Evolutionary conservation across 164 flowering plant species (phyloP).

Genomic region (Nymphaea colorata): DNA sequence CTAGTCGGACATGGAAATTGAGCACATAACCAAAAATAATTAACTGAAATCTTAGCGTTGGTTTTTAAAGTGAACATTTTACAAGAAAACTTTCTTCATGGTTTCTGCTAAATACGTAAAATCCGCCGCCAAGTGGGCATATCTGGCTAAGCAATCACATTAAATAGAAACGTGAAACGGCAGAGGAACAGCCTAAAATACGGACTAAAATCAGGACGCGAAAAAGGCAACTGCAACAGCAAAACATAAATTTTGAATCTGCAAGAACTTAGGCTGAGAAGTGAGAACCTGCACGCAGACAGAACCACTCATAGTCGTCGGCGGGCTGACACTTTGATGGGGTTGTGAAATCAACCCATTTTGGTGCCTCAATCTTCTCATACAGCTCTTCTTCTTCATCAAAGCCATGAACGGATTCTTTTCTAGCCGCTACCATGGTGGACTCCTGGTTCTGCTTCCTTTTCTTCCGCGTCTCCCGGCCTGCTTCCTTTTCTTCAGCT

Average conservation of each 20-base stretch:
- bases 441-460: too few species aligned
- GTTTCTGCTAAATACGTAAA: too few species aligned
- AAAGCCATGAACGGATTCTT: background rate
- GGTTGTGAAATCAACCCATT: background rate
- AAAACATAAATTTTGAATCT: background rate
- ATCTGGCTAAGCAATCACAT: too few species aligned
- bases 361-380: background rate
- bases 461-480: background rate
- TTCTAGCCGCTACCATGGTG: background rate
- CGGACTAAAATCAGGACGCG: too few species aligned
- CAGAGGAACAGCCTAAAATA: too few species aligned
- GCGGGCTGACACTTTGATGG: background rate
- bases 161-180: too few species aligned
- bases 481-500: background rate
- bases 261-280: background rate
- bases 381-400: background rate
- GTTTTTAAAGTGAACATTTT: background rate
- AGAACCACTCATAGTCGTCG: background rate
- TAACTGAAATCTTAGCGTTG: background rate
- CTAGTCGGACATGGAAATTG: background rate
- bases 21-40: background rate
- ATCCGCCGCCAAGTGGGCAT: too few species aligned
- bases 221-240: too few species aligned
- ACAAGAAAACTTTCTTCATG: background rate
- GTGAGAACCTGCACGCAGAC: background rate